Conservation (phyloP, 2,329 filamentous ascomycete genomes). For the Phaeomoniella chlamydospora region DNA sequence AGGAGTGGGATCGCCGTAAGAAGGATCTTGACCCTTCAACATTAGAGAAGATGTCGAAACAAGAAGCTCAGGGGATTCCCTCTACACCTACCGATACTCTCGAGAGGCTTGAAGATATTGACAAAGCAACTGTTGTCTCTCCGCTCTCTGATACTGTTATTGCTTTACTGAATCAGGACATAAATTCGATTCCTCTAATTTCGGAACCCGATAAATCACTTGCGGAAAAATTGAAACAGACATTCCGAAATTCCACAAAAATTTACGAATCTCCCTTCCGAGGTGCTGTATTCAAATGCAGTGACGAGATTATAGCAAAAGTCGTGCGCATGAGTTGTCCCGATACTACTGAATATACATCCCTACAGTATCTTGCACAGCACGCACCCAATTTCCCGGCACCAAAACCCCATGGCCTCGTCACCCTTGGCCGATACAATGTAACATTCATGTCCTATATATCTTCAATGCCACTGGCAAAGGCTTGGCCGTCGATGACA, state of each 20-base stretch:
- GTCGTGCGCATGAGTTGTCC: neutral
- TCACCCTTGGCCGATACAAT: slow-evolving; percentile 10
- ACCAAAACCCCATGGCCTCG: slow-evolving; percentile 14
- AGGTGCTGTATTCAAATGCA: neutral
- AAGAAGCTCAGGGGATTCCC: too few relatives aligned
- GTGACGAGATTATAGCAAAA: neutral
- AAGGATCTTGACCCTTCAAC: too few relatives aligned
- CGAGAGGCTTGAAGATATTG: neutral
- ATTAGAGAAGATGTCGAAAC: too few relatives aligned
- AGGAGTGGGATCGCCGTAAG: too few relatives aligned
- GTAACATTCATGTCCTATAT: slow-evolving; percentile 6
- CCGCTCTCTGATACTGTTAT: neutral
- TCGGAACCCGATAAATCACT: neutral
- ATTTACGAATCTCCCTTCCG: neutral
- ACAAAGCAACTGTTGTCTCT: neutral
- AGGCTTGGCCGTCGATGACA: neutral
- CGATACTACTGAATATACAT: neutral
- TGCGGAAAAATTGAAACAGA: neutral
- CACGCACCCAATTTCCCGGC: slow-evolving; percentile 13
- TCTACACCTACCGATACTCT: too few relatives aligned
- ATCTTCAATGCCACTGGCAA: neutral
- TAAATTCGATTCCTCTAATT: neutral
- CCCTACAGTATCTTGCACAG: slow-evolving; percentile 11
- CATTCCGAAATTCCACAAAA: neutral
- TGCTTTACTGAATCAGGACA: neutral